phyloP scores from a whole-genome alignment of 805 yeast genomes.

The Spathaspora sp. region DNA sequence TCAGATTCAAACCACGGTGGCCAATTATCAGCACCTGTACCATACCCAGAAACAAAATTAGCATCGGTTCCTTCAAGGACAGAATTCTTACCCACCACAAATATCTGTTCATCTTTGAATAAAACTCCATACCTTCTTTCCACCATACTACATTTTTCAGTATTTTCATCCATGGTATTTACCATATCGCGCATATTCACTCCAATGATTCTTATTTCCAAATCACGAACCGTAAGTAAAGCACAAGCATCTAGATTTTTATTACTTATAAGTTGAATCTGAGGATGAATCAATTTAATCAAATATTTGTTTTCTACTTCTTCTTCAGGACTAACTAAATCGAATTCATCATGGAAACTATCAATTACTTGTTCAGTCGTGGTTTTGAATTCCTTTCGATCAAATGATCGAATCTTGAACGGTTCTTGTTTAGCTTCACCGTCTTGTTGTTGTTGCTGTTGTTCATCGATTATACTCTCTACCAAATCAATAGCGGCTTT shows the following conservation, averaged over 20 bases:
- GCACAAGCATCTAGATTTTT: conserved; percentile 46
- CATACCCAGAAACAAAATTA: conserved; percentile 44
- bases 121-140: conserved; percentile 58
- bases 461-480: conserved; percentile 33
- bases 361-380: conserved; percentile 35
- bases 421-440: background rate
- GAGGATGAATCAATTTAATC: conserved; percentile 73
- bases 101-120: conserved; percentile 53
- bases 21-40: conserved; percentile 59
- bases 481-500: conserved; percentile 48
- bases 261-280: conserved; percentile 61
- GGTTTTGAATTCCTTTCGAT: conserved; percentile 8
- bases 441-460: conserved; percentile 7
- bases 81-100: conserved; percentile 41
- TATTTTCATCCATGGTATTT: conserved; percentile 26
- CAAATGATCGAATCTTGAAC: background rate
- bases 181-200: conserved; percentile 41
- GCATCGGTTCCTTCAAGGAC: conserved; percentile 12
- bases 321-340: conserved; percentile 30
- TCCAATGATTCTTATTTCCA: conserved; percentile 50
- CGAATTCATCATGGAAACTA: conserved; percentile 51
- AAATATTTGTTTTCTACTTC: conserved; percentile 55
- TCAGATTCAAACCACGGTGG: conserved; percentile 88
- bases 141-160: conserved; percentile 36
- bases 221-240: conserved; percentile 52